Evolutionary conservation across 805 yeast species (phyloP), one percentile per base, ranked within the genome.

Genomic region (Schwanniomyces sp.): DNA sequence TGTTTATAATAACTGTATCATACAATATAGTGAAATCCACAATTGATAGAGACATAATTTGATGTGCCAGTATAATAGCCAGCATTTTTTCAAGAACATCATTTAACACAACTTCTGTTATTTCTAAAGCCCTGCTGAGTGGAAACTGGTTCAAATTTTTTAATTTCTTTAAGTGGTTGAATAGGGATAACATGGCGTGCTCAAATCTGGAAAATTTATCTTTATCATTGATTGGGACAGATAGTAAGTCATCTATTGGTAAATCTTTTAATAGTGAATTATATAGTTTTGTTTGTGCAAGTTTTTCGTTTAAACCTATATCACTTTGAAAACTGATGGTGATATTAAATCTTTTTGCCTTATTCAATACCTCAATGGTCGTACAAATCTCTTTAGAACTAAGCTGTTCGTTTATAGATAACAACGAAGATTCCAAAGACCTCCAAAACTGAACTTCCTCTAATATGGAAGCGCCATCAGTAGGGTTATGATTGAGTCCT

Each of bases 401-500:
- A 1, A 88, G 63, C 58, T 90, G 96, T 1, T 72, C 70, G 45
- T 80, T 78, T 0, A 88, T 73, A 1, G 82, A 68, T 2, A 55
- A 48, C 38, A 91, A 68, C 0, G 88, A 84, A 1, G 65, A 58
- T 55, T 88, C 92, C 70, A 88, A 73, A 0, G 89, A 79, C 7
- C 72, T 67, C 97, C 97, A 91, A 54, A 87, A 91, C 41, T 76
- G 80, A 3, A 86, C 72, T 57, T 91, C 97, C 36, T 86, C 90
- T 1, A 65, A 54, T 3, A 72, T 54, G 0, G 82, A 68, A 0
- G 81, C 66, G 1, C 88, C 90, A 25, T 78, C 82, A 0, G 66
- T 50, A 0, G 86, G 80, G 25, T 78, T 78, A 39, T 82, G 78
- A 10, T 76, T 63, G 21, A 84, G 56, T 21, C 70, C 69, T 0